Base-by-base conservation (phyloP, 2,329 filamentous ascomycete genomes). In the Penicillium sclerotiorum region DNA sequence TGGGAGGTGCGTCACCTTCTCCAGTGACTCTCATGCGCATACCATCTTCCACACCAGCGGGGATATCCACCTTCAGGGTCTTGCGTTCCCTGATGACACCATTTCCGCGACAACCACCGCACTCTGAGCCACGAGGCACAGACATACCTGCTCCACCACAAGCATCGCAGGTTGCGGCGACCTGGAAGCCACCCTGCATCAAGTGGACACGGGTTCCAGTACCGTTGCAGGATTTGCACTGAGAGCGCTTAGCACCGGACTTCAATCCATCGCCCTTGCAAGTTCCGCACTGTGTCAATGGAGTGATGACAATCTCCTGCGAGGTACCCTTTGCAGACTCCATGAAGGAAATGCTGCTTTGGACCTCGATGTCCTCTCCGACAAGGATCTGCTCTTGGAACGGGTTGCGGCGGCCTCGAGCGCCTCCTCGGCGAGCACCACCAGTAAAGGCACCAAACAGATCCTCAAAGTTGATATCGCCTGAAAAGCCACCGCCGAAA, bases 331-430 rank as follows among this genome's bases (percentile, higher is more conserved):
- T 96, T 8, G 94, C 94, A 6, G 94, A 90, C 67, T 99, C 94
- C 85, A 94, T 89, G 72, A 99, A 99, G 0, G 88, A 91, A 61
- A 99, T 93, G 68, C 84, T 94, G 42, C 90, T 86, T 72, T 96
- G 90, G 20, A 96, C 88, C 70, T 97, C 93, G 63, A 99, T 96
- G 69, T 95, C 91, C 57, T 97, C 91, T 53, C 94, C 94, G n/a
- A 96, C 87, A 60, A 95, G 69, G 17, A 95, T 84, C 60, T 87
- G 80, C 68, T 95, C 87, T 62, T 90, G 83, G 66, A 94, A 94
- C 9, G 88, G 87, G 47, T 81, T 85, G 30, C 82, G 79, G n/a
- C 78, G 74, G 21, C 79, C 76, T 32, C 79, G 50, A 69, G 80
- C 59, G 61, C 80, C 74, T 61, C 80, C 74, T 45, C 81, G 74